Evolutionary conservation across 495 filamentous ascomycete genomes (phyloP), one percentile per base, ranked within the genome.

Genomic region (Amorphotheca resinae): DNA sequence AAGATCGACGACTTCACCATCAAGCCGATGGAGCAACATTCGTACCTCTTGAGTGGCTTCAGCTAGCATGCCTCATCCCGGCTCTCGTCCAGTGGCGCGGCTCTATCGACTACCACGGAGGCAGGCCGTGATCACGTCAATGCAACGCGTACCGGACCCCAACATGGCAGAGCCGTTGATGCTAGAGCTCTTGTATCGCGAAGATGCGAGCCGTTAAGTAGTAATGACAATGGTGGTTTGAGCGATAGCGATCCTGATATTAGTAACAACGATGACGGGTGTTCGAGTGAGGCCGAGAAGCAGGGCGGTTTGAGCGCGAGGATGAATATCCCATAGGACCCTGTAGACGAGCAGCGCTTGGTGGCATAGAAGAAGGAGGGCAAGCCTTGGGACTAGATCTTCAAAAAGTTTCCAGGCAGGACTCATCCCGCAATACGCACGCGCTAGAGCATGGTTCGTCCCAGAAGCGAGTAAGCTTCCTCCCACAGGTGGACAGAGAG

Each of bases 1-100:
- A 40, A 28, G 22, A 47, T 51, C 30, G 44, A 44, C 38, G 39
- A 48, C 37, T 42, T 48, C 17, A 42, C 21, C 22, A 48, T 48
- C 38, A 48, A 48, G 31, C 30, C 38, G 11, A 16, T 47, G 35
- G 37, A 35, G 22, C 20, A 47, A 41, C 4, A 47, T 35, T 47
- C 45, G 14, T 41, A 34, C 45, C 45, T 47, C 45, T 9, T 47
- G 21, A 47, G 26, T 41, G 32, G 28, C 37, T 32, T 41, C 25
- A 42, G 37, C 31, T 38, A 36, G 41, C 25, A 42, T 44, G 36
- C 41, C 33, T 36, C 23, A 36, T 44, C 46, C 39, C 39, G 15
- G 17, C 33, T 32, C 43, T 48, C 45, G 36, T 40, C 38, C 30
- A 35, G 44, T 26, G 33, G 45, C 2, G 38, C 2, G 22, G 22